Conservation (phyloP, 192 early-diverging fungal genomes). For the Podila verticillata region DNA sequence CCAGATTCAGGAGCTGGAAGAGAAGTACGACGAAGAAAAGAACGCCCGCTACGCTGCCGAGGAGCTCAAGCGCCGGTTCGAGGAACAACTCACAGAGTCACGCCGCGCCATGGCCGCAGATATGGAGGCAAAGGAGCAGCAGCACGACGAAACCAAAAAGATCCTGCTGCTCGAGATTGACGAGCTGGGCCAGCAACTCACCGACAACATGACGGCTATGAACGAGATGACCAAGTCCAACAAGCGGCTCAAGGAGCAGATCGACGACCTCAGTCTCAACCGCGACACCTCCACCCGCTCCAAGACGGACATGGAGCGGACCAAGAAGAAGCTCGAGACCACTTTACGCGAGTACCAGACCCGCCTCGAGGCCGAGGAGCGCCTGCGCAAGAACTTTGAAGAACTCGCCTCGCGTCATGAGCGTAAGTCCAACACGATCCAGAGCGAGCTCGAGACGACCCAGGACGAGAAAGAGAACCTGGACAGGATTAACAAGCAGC, state of each 20-base stretch:
- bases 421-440: constrained; percentile 45
- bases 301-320: constrained; percentile 58
- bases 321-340: constrained; percentile 57
- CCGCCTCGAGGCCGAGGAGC: constrained; percentile 31
- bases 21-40: constrained; percentile 73
- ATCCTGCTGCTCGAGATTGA: constrained; percentile 68
- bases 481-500: constrained; percentile 66
- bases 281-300: constrained; percentile 58
- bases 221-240: constrained; percentile 63
- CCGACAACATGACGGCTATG: constrained; percentile 54
- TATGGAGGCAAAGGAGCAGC: constrained; percentile 70
- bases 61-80: constrained; percentile 72
- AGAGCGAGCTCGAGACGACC: constrained; percentile 49
- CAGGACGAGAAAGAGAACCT: constrained; percentile 74
- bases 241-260: constrained; percentile 64
- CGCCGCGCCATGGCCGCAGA: constrained; percentile 72
- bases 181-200: constrained; percentile 64
- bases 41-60: constrained; percentile 62
- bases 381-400: constrained; percentile 46
- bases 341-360: constrained; percentile 39
- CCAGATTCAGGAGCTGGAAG: constrained; percentile 65
- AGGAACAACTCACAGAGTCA: constrained; percentile 76
- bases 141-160: constrained; percentile 80
- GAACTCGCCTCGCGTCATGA: constrained; percentile 32
- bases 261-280: constrained; percentile 67